Evolutionary conservation across 257 asterid genomes (phyloP), one percentile per base, ranked within the genome.

Genomic region (Scutellaria minor): DNA sequence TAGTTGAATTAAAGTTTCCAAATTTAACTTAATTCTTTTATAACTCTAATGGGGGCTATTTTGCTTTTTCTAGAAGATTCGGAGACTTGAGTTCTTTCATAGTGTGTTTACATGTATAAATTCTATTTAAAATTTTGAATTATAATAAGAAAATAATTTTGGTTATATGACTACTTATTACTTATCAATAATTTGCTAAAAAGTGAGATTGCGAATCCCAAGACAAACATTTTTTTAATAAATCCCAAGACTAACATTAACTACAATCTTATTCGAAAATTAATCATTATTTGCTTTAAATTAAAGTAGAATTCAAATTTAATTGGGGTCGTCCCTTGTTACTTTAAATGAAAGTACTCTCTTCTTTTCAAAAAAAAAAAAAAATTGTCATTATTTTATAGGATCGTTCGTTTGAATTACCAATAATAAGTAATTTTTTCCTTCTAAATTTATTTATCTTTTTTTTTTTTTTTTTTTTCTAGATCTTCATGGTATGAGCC

Each of bases 151-250:
- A 66, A 40, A 11, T 2, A 2, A 40, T 15, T 62, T 6, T 6
- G 54, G 54, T 40, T 54, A 8, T 40, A 56, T 20, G 27, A 46
- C 45, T n/a, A 57, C 14, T 59, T 59, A 27, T 18, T n/a, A 57
- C 14, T 31, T 31, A 31, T 1, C 65, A 37, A 3, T 2, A 6
- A 54, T 20, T 27, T 14, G 64, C 44, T 55, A 55, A 45, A 45
- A 70, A 12, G 66, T 46, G 59, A 41, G 68, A 13, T 15, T 45
- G 58, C 14, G 57, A 45, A 57, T 57, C 57, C 47, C 31, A n/a
- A 15, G 15, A 31, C 37, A 58, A 47, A 46, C 18, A 18, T 18
- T 18, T 18, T 18, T 18, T 18, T 18, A 18, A 18, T 18, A 18
- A 57, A 57, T 57, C 57, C 47, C 31, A n/a, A 15, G 15, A 31